A percentile compares a stretch with the other conserved stretches of the same genome.
phyloP scores from a whole-genome alignment of 2,329 filamentous ascomycete genomes.

The Talaromyces sp. region DNA sequence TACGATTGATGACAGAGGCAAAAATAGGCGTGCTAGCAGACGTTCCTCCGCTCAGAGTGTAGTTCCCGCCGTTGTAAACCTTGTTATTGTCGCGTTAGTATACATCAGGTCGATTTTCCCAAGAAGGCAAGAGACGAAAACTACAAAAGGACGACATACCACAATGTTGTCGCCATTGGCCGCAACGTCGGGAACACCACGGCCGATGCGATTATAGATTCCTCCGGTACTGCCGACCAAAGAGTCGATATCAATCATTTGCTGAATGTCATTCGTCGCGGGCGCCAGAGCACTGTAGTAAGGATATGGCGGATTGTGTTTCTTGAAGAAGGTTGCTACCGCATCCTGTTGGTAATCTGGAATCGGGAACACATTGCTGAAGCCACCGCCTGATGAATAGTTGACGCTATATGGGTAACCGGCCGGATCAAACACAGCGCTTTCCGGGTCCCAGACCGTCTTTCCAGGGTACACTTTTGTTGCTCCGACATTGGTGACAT shows the following conservation, averaged over 20 bases:
- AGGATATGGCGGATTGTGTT: constrained; percentile 17
- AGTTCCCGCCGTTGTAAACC: constrained; percentile 13
- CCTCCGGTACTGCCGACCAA: constrained; percentile 11
- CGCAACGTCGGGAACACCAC: constrained; percentile 15
- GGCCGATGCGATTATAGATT: constrained; percentile 14
- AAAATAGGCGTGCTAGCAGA: constrained; percentile 18
- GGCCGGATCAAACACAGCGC: constrained; percentile 13
- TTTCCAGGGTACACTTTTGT: constrained; percentile 17
- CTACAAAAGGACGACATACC: not conserved
- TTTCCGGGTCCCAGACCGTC: constrained; percentile 15
- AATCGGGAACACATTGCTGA: constrained; percentile 15
- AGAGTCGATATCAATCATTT: constrained; percentile 14
- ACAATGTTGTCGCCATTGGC: constrained; percentile 18
- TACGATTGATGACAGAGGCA: constrained; percentile 15
- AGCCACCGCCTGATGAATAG: constrained; percentile 16
- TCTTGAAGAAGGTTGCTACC: constrained; percentile 13
- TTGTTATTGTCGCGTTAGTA: not conserved
- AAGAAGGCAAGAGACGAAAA: not conserved
- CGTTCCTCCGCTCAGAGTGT: constrained; percentile 13
- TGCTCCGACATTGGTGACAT: constrained; percentile 15
- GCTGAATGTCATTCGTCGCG: constrained; percentile 14
- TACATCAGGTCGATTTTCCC: not conserved
- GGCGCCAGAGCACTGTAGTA: constrained; percentile 16
- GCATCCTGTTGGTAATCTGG: constrained; percentile 14
- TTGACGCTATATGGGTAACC: constrained; percentile 11